Evolutionary conservation across 192 early-diverging fungal genomes (phyloP), one percentile per base, ranked within the genome.

Genomic region (Gigaspora rosea): DNA sequence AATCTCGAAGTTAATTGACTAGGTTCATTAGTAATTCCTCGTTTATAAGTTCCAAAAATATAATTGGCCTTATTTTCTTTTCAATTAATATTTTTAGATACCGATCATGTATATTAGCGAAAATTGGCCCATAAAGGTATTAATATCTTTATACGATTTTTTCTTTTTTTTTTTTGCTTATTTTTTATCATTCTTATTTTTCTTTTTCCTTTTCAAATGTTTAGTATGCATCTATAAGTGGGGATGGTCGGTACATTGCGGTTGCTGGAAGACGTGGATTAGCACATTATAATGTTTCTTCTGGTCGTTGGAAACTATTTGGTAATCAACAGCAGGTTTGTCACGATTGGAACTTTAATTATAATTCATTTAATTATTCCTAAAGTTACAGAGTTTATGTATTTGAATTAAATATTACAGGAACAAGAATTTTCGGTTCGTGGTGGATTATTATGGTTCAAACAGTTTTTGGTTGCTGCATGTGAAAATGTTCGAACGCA

Each of bases 271-370:
- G 80, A 64, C 90, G 89, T 16, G 97, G 97, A 11, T 78, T 98
- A 59, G 91, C 94, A 3, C 91, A 92, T 75, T 94, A 94, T 72
- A 94, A 89, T 80, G 78, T 88, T 18, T 77, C 79, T 2, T 90
- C 92, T 4, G 87, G 89, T 35, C 80, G 89, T 76, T 98, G 97
- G 97, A 95, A 95, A 74, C 71, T 98, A 50, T 94, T 96, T 88
- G 94, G 95, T 8, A 95, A 93, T 79, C 92, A 93, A 81, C 86
- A 87, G 50, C 88, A 93, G 74, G 74, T 76, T 48, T 65, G n/a
- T 13, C 47, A 32, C 15, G 1, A 47, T 48, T 48, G 22, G 10
- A 46, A 11, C 16, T 61, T 46, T 7, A 47, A 50, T 52, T 33
- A 27, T 68, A 12, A 8, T 49, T 32, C 18, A 33, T 48, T 67